Evolutionary conservation across 176 grass and related monocot genomes (phyloP).

Genomic region (Cenchrus fungigraminus): DNA sequence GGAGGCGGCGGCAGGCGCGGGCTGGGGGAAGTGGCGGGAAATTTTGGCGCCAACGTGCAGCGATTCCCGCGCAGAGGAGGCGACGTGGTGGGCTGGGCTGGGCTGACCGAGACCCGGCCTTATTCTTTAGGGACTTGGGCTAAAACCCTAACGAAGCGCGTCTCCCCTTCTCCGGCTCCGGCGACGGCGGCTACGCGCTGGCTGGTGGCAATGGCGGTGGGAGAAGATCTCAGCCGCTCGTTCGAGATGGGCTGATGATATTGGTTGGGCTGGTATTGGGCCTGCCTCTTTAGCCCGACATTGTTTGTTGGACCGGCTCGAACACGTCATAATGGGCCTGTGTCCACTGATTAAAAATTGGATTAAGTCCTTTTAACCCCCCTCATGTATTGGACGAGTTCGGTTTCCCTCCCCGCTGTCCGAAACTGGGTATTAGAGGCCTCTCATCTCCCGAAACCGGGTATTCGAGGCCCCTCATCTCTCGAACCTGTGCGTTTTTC

Average conservation of each 20-base stretch:
- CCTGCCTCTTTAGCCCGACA: neutral
- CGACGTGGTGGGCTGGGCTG: neutral
- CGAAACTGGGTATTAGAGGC: no score
- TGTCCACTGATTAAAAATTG: no score
- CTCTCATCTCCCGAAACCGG: no score
- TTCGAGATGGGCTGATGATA: slow-evolving; percentile 16
- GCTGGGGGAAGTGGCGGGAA: slow-evolving; percentile 48
- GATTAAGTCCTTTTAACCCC: no score
- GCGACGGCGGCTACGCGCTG: slow-evolving; percentile 17
- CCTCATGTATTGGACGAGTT: no score
- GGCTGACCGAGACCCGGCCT: no score
- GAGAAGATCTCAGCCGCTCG: slow-evolving; percentile 26
- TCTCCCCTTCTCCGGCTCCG: slow-evolving; percentile 24
- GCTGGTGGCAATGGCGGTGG: neutral
- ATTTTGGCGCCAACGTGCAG: slow-evolving; percentile 34
- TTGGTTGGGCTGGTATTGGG: neutral
- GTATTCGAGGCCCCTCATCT: no score
- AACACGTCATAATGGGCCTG: neutral
- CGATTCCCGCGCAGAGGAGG: slow-evolving; percentile 17
- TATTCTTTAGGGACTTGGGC: no score
- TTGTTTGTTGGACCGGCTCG: neutral
- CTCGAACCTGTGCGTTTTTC: no score
- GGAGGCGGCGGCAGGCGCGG: slow-evolving; percentile 4
- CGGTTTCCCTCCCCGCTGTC: no score
- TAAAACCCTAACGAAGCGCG: no score